Conservation (phyloP, 2,329 filamentous ascomycete genomes). For the Calonectria henricotiae region DNA sequence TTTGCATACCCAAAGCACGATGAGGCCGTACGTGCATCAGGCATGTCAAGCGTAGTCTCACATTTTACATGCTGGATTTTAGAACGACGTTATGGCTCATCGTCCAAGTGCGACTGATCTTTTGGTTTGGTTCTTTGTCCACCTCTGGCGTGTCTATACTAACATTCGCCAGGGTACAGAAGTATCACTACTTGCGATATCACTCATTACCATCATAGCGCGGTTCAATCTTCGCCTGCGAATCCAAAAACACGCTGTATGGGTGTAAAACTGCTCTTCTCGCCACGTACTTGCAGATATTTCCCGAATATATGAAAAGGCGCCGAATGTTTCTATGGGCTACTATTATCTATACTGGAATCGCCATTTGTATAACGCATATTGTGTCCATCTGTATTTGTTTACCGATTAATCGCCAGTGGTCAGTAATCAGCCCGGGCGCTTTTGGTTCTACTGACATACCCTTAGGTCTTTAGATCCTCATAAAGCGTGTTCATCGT, state of each 20-base stretch:
- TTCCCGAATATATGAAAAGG: conserved; percentile 3
- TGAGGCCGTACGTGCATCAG: background rate
- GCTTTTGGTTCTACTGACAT: background rate
- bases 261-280: background rate
- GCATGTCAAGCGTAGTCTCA: background rate
- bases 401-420: conserved; percentile 1
- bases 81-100: background rate
- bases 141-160: background rate
- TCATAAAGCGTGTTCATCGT: background rate
- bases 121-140: background rate
- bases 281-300: background rate
- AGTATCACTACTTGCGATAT: background rate
- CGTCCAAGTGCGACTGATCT: background rate
- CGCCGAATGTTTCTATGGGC: background rate
- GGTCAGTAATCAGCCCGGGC: background rate
- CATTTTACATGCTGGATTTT: background rate
- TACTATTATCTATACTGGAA: background rate
- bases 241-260: background rate
- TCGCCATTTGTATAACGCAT: background rate
- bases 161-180: background rate
- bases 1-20: no score
- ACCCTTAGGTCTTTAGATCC: background rate
- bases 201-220: background rate
- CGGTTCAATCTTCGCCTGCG: background rate
- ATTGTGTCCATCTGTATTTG: background rate